A percentile compares a stretch with the other conserved stretches of the same genome.
These are phyloP conservation scores for Alternaria conjuncta DNA, from an alignment of 2,329 filamentous ascomycete genomes.

Conservation along the genomic window DNA sequence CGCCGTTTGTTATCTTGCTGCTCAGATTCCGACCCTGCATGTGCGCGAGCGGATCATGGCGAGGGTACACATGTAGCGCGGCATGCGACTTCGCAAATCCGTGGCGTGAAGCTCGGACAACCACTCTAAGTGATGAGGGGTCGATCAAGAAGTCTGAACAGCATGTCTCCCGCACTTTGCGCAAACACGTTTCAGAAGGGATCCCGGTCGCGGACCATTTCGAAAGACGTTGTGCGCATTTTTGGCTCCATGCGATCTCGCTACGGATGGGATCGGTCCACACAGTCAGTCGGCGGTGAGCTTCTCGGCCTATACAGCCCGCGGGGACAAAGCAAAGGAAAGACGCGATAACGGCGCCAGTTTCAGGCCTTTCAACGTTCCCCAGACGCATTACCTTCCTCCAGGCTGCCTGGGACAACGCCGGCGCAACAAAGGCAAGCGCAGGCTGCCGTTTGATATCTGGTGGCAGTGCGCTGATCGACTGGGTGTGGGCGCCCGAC, in stretches of 20 bases:
- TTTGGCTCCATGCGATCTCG: conserved; percentile 26
- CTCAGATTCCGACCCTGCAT: conserved; percentile 34
- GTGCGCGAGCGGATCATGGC: conserved; percentile 32
- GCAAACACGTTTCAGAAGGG: conserved; percentile 27
- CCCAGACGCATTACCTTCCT: conserved; percentile 13
- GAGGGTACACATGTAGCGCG: conserved; percentile 39
- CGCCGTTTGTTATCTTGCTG: conserved; percentile 17
- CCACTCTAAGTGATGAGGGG: conserved; percentile 37
- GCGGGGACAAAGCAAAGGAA: conserved; percentile 39
- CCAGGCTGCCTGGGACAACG: conserved; percentile 21
- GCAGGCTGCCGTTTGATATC: conserved; percentile 37
- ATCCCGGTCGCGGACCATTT: conserved; percentile 28
- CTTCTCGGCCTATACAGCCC: conserved; percentile 28
- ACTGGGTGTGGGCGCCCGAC: conserved; percentile 36
- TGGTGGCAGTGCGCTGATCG: conserved; percentile 30
- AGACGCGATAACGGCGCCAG: conserved; percentile 19
- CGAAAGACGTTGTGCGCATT: conserved; percentile 23
- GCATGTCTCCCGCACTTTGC: conserved; percentile 36
- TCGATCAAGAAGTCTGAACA: conserved; percentile 25
- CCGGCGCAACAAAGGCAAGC: conserved; percentile 11
- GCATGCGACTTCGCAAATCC: conserved; percentile 32
- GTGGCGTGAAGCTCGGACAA: conserved; percentile 28
- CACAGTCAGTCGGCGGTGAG: conserved; percentile 43
- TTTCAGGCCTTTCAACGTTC: conserved; percentile 8
- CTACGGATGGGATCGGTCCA: conserved; percentile 36